Base-by-base conservation (phyloP, 495 filamentous ascomycete genomes). In the Aspergillus coremiiformis region DNA sequence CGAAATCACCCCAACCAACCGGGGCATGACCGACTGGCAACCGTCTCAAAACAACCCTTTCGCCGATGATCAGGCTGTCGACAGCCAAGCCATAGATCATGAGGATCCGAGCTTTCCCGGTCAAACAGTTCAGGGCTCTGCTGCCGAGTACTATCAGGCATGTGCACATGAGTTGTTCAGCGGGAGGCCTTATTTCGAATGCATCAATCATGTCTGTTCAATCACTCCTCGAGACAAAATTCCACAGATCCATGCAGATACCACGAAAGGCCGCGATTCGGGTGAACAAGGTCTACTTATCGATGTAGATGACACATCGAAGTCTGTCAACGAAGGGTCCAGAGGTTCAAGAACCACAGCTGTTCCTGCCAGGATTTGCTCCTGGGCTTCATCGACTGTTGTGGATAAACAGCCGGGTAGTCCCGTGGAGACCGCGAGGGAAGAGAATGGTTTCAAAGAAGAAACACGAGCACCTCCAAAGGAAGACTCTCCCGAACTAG, bases 91-190 rank as follows among this genome's bases (percentile, higher is more conserved):
- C 15, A 22, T 37, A 29, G 35, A 52, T 30, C 21, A 42, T 15
- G 26, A 30, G 1, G 53, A 55, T 0, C 41, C 39, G 22, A 48
- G 30, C 53, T 67, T 66, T 39, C 52, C 63, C 14, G 60, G 64
- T 44, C 52, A 54, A 22, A 8, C 56, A 44, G 64, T 71, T 2
- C 59, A 72, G 14, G 77, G 77, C 14, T 55, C 65, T 33, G 74
- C 74, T 3, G 74, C 77, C 4, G 77, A 80, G 55, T 80, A 80
- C 46, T 80, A 73, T 27, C 73, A 78, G 50, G 77, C 75, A 5
- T 76, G 73, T 57, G 68, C 74, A 0, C 74, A 78, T 55, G 77
- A 80, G 33, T 52, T 75, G 24, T 72, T 76, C 44, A 77, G 70
- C 53, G 62, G 65, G 23, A 69, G 61, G 6, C 72, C 76, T 0